Conservation (phyloP, 2,329 filamentous ascomycete species). For the Cladosporium colombiae region DNA sequence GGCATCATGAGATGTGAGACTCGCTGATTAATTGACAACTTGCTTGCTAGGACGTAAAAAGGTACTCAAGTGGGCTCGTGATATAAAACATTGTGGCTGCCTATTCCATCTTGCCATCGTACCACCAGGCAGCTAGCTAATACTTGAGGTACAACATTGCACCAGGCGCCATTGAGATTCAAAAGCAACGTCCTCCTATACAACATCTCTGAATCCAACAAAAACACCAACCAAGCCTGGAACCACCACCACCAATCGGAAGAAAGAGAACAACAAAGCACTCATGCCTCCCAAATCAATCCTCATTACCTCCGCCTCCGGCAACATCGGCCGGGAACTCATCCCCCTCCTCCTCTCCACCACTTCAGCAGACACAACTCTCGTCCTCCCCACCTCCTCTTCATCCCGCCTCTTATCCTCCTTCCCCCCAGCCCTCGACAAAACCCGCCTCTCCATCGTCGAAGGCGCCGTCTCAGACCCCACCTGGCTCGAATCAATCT, state of each 20-base stretch:
- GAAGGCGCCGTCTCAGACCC: slow-evolving; percentile 16
- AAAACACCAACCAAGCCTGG: neutral
- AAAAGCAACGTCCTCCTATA: neutral
- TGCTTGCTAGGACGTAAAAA: neutral
- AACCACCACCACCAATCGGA: neutral
- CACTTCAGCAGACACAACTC: neutral
- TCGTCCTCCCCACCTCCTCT: slow-evolving; percentile 16
- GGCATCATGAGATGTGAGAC: neutral
- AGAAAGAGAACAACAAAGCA: neutral
- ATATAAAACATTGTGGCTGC: neutral
- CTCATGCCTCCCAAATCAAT: slow-evolving; percentile 12
- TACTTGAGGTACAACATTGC: neutral
- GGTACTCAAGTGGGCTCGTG: neutral
- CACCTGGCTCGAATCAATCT: neutral
- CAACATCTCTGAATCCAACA: neutral
- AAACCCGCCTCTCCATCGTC: slow-evolving; percentile 5
- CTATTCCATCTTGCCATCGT: neutral
- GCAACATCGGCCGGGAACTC: slow-evolving; percentile 19
- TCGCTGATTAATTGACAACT: neutral
- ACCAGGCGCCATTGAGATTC: neutral
- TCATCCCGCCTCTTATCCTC: neutral
- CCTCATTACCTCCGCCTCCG: slow-evolving; percentile 18
- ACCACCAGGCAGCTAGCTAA: neutral
- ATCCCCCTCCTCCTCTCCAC: slow-evolving; percentile 15
- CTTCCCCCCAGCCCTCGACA: neutral